Evolutionary conservation across 2,329 filamentous ascomycete species (phyloP).

Genomic region (Fusarium circinatum): DNA sequence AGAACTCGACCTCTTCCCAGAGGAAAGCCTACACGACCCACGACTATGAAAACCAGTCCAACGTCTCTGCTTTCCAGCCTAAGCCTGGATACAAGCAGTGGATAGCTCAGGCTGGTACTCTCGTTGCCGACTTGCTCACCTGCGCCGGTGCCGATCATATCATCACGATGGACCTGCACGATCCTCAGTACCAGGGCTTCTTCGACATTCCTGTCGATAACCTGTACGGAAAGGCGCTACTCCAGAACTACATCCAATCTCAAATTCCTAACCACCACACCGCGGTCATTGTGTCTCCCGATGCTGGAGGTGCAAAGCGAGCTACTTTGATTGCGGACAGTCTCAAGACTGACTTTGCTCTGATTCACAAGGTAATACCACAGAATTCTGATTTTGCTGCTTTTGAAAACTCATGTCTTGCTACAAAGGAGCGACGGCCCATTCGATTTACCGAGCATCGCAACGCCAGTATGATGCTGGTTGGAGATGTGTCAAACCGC

Average conservation of each 20-base stretch:
- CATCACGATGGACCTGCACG: conserved; percentile 97
- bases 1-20: conserved; percentile 54
- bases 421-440: conserved; percentile 80
- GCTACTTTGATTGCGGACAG: conserved; percentile 95
- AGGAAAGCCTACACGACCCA: conserved; percentile 68
- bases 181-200: conserved; percentile 97
- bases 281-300: conserved; percentile 93
- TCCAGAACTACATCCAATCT: conserved; percentile 78
- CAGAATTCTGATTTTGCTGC: conserved; percentile 36
- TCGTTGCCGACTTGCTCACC: conserved; percentile 92
- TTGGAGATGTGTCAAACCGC: conserved; percentile 83
- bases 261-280: conserved; percentile 86
- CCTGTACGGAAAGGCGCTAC: conserved; percentile 83
- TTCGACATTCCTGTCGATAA: conserved; percentile 99
- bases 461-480: conserved; percentile 95
- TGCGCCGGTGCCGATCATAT: conserved; percentile 97
- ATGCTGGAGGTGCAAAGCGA: conserved; percentile 95
- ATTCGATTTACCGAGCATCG: conserved; percentile 89
- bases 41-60: conserved; percentile 69
- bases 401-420: conserved; percentile 50
- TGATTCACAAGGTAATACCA: conserved; percentile 86
- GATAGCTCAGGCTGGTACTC: conserved; percentile 96
- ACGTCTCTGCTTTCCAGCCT: conserved; percentile 71
- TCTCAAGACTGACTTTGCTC: conserved; percentile 92
- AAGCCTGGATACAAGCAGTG: conserved; percentile 97